Conservation (phyloP, 495 filamentous ascomycete genomes). For the Achaetomiella virescens region DNA sequence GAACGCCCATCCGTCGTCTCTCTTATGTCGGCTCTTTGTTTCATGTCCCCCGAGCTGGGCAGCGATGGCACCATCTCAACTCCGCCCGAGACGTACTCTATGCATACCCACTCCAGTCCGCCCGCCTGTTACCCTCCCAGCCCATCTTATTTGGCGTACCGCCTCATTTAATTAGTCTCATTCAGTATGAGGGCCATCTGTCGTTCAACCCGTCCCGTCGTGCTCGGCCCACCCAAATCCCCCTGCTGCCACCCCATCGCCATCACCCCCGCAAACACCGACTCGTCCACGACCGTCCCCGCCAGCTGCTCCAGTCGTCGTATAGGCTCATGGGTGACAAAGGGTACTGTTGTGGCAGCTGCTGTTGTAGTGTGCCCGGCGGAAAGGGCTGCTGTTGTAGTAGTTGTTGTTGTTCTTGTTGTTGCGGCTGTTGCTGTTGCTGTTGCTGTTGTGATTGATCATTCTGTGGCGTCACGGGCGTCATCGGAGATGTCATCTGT, state of each 20-base stretch:
- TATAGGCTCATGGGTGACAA: slow-evolving; percentile 13
- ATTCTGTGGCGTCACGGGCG: slow-evolving; percentile 6
- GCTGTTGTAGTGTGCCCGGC: no score
- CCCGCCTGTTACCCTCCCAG: no score
- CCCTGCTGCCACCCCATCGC: slow-evolving; percentile 14
- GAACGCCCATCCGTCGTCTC: no score
- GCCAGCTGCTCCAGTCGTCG: slow-evolving; percentile 30
- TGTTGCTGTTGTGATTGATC: slow-evolving; percentile 5
- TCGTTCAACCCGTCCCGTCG: no score
- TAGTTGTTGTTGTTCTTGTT: slow-evolving; percentile 34
- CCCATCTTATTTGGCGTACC: no score
- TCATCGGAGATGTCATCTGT: not conserved
- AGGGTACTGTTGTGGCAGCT: slow-evolving; percentile 5
- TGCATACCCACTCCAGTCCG: no score
- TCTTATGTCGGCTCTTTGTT: no score
- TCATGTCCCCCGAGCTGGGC: no score
- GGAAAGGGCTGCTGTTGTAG: slow-evolving; percentile 23
- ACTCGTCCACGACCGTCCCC: slow-evolving; percentile 26
- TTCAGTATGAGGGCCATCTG: no score
- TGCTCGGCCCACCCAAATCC: not conserved
- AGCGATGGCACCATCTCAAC: no score
- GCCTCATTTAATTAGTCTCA: no score
- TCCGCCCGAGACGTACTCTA: no score
- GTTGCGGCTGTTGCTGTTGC: slow-evolving; percentile 8
- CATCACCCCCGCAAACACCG: slow-evolving; percentile 10